Evolutionary conservation across 2,329 filamentous ascomycete species (phyloP).

Genomic region (Pseudocercospora pini-densiflorae): DNA sequence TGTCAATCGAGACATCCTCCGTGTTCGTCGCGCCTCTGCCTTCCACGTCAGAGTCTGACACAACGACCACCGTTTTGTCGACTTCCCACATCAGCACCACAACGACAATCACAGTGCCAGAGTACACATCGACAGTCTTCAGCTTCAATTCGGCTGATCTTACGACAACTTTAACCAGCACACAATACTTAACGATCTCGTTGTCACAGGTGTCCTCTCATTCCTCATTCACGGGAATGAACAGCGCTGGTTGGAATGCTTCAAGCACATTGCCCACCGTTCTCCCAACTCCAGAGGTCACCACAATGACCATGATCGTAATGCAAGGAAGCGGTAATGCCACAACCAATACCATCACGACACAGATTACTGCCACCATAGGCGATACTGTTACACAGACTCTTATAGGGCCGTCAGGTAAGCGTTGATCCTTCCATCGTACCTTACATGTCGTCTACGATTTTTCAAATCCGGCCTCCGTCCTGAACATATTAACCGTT

Average conservation of each 20-base stretch:
- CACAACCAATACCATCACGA: slow-evolving; percentile 36
- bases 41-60: slow-evolving; percentile 11
- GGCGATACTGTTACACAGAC: slow-evolving; percentile 26
- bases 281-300: slow-evolving; percentile 18
- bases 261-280: slow-evolving; percentile 18
- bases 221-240: slow-evolving; percentile 32
- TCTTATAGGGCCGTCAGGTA: slow-evolving; percentile 7
- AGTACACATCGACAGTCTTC: slow-evolving; percentile 35
- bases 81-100: slow-evolving; percentile 19
- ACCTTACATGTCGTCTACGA: not conserved
- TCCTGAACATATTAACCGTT: not conserved
- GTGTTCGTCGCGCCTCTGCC: slow-evolving; percentile 26
- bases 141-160: slow-evolving; percentile 29
- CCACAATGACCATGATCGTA: slow-evolving; percentile 32
- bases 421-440: slow-evolving; percentile 2
- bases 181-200: slow-evolving; percentile 32
- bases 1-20: slow-evolving; percentile 31
- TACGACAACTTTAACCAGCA: slow-evolving; percentile 37
- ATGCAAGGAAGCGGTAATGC: slow-evolving; percentile 33
- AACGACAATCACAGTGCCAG: slow-evolving; percentile 30
- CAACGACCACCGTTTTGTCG: slow-evolving; percentile 18
- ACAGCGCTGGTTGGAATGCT: slow-evolving; percentile 36
- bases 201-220: slow-evolving; percentile 26
- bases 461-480: not conserved
- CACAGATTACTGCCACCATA: slow-evolving; percentile 34